Evolutionary conservation across 257 asterid genomes (phyloP).

Genomic region (Solanum chmielewskii): DNA sequence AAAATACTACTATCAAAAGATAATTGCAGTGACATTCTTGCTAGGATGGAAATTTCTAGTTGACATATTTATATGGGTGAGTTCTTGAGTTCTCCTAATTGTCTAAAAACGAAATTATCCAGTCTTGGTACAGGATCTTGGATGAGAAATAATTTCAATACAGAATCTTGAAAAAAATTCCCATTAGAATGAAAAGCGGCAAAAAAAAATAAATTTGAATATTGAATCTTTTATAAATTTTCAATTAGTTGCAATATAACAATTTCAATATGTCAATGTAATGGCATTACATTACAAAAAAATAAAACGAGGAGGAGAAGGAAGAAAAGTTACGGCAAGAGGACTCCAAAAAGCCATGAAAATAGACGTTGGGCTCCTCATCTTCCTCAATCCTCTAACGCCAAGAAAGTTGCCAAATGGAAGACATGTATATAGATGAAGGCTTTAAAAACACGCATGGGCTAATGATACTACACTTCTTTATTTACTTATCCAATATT

Average conservation of each 20-base stretch:
- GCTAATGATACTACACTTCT: too few species aligned
- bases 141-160: too few species aligned
- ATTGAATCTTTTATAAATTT: not conserved
- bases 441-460: too few species aligned
- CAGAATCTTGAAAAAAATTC: too few species aligned
- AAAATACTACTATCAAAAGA: not conserved
- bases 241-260: not conserved
- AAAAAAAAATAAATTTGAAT: not conserved
- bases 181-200: too few species aligned
- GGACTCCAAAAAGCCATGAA: constrained; percentile 86
- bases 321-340: constrained; percentile 35
- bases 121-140: too few species aligned
- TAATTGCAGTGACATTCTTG: too few species aligned
- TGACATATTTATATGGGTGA: not conserved
- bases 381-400: not conserved
- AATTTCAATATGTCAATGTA: not conserved
- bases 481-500: too few species aligned
- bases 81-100: not conserved
- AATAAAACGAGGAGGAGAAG: not conserved
- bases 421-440: not conserved
- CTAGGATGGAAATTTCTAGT: too few species aligned
- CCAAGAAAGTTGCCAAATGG: too few species aligned
- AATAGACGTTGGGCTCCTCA: constrained; percentile 52
- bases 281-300: not conserved
- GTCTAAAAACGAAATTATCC: not conserved